These are phyloP conservation scores for Fistulinella cinereoalba DNA, from an alignment of 1,284 basidiomycete genomes.

Conservation along the genomic window DNA sequence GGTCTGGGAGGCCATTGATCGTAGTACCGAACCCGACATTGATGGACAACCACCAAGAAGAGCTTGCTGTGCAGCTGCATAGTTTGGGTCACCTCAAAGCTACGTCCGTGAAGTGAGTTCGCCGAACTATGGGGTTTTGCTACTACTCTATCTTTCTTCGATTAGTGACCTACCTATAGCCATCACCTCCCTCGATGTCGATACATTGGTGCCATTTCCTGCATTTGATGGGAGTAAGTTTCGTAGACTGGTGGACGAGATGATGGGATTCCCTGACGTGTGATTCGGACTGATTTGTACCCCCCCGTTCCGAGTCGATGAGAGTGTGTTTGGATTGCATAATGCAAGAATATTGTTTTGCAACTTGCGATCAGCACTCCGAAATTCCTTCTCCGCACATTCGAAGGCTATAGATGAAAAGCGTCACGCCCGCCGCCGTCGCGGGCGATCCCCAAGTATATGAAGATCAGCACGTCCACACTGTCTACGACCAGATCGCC, in stretches of 20 bases:
- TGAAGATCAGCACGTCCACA: slow-evolving; percentile 76
- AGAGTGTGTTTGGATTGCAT: neutral
- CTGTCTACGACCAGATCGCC: slow-evolving; percentile 89
- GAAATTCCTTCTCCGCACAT: neutral
- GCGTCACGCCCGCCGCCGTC: slow-evolving; percentile 38
- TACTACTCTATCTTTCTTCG: slow-evolving; percentile 12
- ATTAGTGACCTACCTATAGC: slow-evolving; percentile 52
- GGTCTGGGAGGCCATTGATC: slow-evolving; percentile 73
- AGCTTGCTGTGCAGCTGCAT: slow-evolving; percentile 75
- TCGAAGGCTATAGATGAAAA: slow-evolving; percentile 20
- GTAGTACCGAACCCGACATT: slow-evolving; percentile 88
- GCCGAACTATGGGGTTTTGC: neutral
- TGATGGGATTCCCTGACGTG: slow-evolving; percentile 58
- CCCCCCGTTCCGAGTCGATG: neutral
- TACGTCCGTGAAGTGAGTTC: slow-evolving; percentile 57
- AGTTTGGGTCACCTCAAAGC: slow-evolving; percentile 62
- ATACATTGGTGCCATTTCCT: slow-evolving; percentile 57
- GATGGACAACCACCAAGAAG: slow-evolving; percentile 92
- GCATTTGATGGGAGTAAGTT: slow-evolving; percentile 64
- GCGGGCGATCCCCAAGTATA: slow-evolving; percentile 51
- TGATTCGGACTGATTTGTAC: slow-evolving; percentile 9
- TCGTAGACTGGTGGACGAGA: slow-evolving; percentile 62
- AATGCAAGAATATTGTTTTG: too few species aligned
- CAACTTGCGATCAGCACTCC: too few species aligned
- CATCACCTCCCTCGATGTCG: slow-evolving; percentile 48